Percentiles rank a stretch among this genome's conserved stretches.
phyloP scores from a whole-genome alignment of 441 rosid genomes.

The Biscutella laevigata region DNA sequence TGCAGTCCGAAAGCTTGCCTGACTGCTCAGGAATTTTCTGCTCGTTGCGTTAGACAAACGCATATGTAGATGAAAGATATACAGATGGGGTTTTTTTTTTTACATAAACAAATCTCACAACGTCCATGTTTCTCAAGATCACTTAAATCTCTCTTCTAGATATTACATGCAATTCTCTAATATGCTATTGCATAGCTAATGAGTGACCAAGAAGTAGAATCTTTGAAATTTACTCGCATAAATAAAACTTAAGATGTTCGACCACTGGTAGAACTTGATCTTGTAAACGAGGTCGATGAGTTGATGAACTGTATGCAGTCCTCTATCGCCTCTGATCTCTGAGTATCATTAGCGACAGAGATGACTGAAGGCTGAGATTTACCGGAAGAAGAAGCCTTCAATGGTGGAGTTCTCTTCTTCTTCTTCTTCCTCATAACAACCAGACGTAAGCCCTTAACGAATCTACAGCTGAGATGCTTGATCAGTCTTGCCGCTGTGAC shows the following conservation, averaged over 20 bases:
- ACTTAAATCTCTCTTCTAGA: neutral
- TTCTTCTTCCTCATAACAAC: slow-evolving; percentile 30
- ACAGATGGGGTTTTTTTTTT: slow-evolving; percentile 17
- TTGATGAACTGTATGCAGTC: slow-evolving; percentile 79
- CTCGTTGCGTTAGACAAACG: slow-evolving; percentile 13
- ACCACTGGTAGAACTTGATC: slow-evolving; percentile 34
- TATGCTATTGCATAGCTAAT: slow-evolving; percentile 8
- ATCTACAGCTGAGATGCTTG: slow-evolving; percentile 35
- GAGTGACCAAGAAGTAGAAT: slow-evolving; percentile 9
- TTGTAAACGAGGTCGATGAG: slow-evolving; percentile 46
- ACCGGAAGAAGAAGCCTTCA: slow-evolving; percentile 35
- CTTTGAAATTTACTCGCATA: neutral
- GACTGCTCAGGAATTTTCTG: neutral
- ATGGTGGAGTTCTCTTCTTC: slow-evolving; percentile 24
- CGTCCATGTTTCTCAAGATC: neutral
- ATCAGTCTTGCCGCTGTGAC: slow-evolving; percentile 38
- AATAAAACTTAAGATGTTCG: slow-evolving; percentile 15
- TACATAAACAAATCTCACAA: slow-evolving; percentile 10
- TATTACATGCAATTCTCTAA: neutral
- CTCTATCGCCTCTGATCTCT: slow-evolving; percentile 51
- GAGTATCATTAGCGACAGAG: slow-evolving; percentile 31
- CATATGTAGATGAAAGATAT: slow-evolving; percentile 21
- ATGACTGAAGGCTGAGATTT: slow-evolving; percentile 33
- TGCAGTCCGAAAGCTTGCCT: slow-evolving; percentile 6
- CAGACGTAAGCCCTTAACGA: slow-evolving; percentile 34